phyloP scores from a whole-genome alignment of 129 eudicot genomes.

The Flaveria linearis region DNA sequence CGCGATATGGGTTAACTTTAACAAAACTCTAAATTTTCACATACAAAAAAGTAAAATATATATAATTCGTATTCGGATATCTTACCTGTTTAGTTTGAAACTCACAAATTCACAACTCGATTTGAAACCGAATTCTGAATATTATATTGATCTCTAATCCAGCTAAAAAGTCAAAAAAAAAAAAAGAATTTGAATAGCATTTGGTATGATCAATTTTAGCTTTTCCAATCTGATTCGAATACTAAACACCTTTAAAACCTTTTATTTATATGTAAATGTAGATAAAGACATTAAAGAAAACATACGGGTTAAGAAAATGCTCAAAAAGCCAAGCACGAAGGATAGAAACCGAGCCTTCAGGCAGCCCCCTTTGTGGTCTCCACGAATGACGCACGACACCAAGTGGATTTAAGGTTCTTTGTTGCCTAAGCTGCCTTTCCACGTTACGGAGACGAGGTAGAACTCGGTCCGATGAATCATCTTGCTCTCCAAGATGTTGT shows the following conservation, averaged over 20 bases:
- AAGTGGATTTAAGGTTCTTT: slow-evolving; percentile 66
- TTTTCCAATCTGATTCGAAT: too few relatives aligned
- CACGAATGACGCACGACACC: slow-evolving; percentile 81
- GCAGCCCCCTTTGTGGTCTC: slow-evolving; percentile 96
- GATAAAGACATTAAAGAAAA: background rate
- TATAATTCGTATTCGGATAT: too few relatives aligned
- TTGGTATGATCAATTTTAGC: too few relatives aligned
- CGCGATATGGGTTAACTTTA: background rate
- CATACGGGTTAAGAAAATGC: slow-evolving; percentile 96
- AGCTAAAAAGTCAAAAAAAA: too few relatives aligned
- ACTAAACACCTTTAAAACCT: background rate
- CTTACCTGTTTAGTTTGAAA: too few relatives aligned
- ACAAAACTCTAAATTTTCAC: too few relatives aligned
- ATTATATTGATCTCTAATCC: too few relatives aligned
- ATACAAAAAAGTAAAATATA: too few relatives aligned
- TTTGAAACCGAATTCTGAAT: too few relatives aligned
- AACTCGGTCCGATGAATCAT: slow-evolving; percentile 41
- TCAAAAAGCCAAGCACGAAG: slow-evolving; percentile 98
- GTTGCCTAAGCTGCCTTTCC: slow-evolving; percentile 80
- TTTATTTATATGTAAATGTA: background rate
- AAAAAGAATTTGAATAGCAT: too few relatives aligned
- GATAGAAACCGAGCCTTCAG: slow-evolving; percentile 80
- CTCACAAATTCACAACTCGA: too few relatives aligned
- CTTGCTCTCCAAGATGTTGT: slow-evolving; percentile 72
- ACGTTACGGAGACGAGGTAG: slow-evolving; percentile 79